Percentiles rank a stretch among this genome's conserved stretches.
Conservation (phyloP, 1,139 yeast species). For the Suhomyces maxii region DNA sequence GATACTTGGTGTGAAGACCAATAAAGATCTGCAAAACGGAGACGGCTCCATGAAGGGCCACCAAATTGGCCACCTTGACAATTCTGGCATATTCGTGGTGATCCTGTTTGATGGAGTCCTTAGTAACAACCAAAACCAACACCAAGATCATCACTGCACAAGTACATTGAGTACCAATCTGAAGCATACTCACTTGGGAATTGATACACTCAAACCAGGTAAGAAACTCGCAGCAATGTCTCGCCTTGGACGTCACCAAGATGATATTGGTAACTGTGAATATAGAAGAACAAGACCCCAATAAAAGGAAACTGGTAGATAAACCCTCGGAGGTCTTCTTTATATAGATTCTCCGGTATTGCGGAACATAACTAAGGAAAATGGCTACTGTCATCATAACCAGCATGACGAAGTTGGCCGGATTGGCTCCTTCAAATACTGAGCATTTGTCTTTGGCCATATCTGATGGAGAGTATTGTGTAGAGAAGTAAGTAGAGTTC, state of each 20-base stretch:
- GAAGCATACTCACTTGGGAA: conserved; percentile 68
- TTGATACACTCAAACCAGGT: conserved; percentile 61
- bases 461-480: background rate
- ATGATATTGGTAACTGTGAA: conserved; percentile 70
- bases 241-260: conserved; percentile 55
- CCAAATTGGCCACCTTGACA: conserved; percentile 40
- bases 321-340: conserved; percentile 77
- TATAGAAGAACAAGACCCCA: conserved; percentile 73
- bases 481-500: background rate
- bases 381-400: conserved; percentile 64
- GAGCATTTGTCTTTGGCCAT: conserved; percentile 28
- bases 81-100: conserved; percentile 46
- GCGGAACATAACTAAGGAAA: conserved; percentile 74
- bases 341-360: conserved; percentile 58
- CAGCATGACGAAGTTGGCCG: conserved; percentile 49
- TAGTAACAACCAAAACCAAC: conserved; percentile 51
- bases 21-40: conserved; percentile 36
- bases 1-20: conserved; percentile 25
- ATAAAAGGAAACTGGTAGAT: conserved; percentile 67
- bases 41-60: conserved; percentile 33
- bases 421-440: conserved; percentile 47
- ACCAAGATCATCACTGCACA: conserved; percentile 64
- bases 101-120: conserved; percentile 47
- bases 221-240: conserved; percentile 52
- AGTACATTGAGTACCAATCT: conserved; percentile 65